These are phyloP conservation scores for Rubia yunnanensis DNA, from an alignment of 257 asterid species.

Conservation along the genomic window DNA sequence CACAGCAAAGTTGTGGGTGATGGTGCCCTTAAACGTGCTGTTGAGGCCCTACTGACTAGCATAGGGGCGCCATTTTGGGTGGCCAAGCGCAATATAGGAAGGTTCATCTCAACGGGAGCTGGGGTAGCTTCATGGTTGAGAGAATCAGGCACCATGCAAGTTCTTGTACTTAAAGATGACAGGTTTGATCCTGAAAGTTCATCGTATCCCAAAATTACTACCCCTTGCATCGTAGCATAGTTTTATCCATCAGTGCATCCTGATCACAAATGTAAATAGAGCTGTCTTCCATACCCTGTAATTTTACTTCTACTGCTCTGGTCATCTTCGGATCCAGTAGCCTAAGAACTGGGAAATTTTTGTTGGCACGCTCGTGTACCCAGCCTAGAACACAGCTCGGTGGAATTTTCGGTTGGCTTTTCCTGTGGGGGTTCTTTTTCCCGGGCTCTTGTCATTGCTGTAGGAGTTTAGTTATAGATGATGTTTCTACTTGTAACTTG, in stretches of 20 bases:
- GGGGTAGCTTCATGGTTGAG: slow-evolving; percentile 80
- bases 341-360: background rate
- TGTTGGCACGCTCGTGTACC: background rate
- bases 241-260: slow-evolving; percentile 2
- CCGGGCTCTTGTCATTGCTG: too few relatives aligned
- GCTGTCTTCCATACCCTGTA: background rate
- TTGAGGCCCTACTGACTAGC: slow-evolving; percentile 68
- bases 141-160: slow-evolving; percentile 67
- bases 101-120: slow-evolving; percentile 68
- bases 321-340: background rate
- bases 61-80: slow-evolving; percentile 79
- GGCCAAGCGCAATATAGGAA: slow-evolving; percentile 77
- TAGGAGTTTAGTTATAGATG: too few relatives aligned
- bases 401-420: background rate
- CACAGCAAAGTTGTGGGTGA: slow-evolving; percentile 95
- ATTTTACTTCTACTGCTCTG: background rate
- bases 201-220: slow-evolving; percentile 32
- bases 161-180: slow-evolving; percentile 72
- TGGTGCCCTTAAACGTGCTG: slow-evolving; percentile 60
- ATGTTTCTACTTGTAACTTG: too few relatives aligned
- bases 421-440: too few relatives aligned
- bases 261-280: slow-evolving; percentile 6
- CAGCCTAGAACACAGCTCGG: background rate
- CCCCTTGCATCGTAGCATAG: slow-evolving; percentile 38
- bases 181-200: slow-evolving; percentile 26